A percentile compares a stretch with the other conserved stretches of the same genome.
Evolutionary conservation across 345 rosid genomes (phyloP).

Genomic region (Durio zibethinus): DNA sequence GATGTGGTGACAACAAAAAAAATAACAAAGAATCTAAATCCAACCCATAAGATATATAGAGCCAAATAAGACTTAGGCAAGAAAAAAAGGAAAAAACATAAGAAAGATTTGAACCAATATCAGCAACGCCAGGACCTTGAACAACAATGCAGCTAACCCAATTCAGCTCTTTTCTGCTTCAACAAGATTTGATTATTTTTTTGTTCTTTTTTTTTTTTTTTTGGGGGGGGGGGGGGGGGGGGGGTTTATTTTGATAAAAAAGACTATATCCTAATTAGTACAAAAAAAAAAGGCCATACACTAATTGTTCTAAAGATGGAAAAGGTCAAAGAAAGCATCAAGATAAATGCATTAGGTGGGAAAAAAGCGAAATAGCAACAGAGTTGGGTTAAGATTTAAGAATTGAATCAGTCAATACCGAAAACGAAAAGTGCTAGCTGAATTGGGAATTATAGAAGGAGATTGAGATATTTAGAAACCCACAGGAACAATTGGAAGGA

Average conservation of each 20-base stretch:
- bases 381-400: too few relatives aligned
- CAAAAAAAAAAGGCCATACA: not conserved
- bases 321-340: too few relatives aligned
- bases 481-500: too few relatives aligned
- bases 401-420: not conserved
- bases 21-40: not conserved
- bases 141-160: not conserved
- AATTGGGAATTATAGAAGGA: not conserved
- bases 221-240: too few relatives aligned
- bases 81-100: not conserved
- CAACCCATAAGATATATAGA: not conserved
- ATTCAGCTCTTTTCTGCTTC: not conserved
- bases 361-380: too few relatives aligned
- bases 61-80: not conserved
- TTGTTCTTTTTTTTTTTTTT: not conserved
- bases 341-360: too few relatives aligned
- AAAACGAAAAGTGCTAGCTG: not conserved
- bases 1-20: too few relatives aligned
- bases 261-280: too few relatives aligned
- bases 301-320: not conserved
- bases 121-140: not conserved
- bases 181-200: not conserved
- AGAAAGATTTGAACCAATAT: not conserved
- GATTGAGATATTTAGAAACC: constrained; percentile 1
- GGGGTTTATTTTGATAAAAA: not conserved